Evolutionary conservation across 139 green algal genomes (phyloP), one percentile per base, ranked within the genome.

Genomic region (Micromonas pusilla): DNA sequence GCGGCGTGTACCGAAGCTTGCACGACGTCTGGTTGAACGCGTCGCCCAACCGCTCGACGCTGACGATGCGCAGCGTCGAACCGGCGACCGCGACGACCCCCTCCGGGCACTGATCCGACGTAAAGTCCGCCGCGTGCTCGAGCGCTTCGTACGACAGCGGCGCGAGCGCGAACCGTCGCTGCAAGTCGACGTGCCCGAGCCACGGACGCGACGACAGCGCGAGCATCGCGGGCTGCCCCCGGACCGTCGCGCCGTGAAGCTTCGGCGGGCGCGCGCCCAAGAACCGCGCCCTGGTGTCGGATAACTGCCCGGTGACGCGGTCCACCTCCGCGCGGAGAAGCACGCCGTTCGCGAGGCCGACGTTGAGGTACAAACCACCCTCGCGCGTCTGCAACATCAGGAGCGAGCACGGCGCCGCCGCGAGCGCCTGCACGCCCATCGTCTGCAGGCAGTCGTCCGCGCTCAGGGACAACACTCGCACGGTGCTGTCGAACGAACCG

Each of bases 311-410:
- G 1, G 89, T 93, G 1, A 90, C 76, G 1, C 57, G 68, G 86
- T 97, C 93, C 34, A 99, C 89, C 83, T 98, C 93, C 6, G 91
- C 96, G 32, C 96, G 87, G 79, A 95, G 84, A 80, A 99, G 91
- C 77, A 98, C 86, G 66, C 96, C 96, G 80, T 97, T 98, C 30
- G 86, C 74, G 39, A 98, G 87, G 6, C 93, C 94, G n/a, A 91
- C 86, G 73, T 96, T 91, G 60, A 99, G 83, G 86, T 96, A 98
- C 9, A 99, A 80, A 28, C 83, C 82, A 33, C 37, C 80, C 4
- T 52, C 78, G 30, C 84, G 83, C 0, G 79, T 77, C 1, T 33
- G 28, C 19, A 88, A 25, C n/a, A 89, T 60, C 26, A 88, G 76
- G 2, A 88, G 60, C 23, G 77, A 84, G 37, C 74, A 54, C 2